Evolutionary conservation across 257 asterid genomes (phyloP).

Genomic region (Przewalskia tangutica): DNA sequence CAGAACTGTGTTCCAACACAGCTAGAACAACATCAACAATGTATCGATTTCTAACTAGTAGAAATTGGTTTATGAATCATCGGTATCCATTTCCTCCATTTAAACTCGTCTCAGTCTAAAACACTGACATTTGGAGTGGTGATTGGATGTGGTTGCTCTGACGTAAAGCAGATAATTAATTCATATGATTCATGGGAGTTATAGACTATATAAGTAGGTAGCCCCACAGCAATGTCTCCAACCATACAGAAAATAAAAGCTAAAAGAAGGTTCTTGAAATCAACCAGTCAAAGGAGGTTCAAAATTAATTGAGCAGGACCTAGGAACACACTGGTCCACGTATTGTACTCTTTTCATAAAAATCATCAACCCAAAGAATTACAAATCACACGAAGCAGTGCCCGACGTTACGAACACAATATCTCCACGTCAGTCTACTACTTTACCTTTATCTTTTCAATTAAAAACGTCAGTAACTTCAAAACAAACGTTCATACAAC

Average conservation of each 20-base stretch:
- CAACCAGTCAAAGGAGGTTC: background rate
- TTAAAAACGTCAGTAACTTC: background rate
- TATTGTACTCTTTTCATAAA: background rate
- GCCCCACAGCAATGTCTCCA: background rate
- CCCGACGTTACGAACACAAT: background rate
- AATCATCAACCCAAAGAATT: background rate
- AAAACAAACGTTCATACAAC: background rate
- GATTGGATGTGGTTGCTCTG: background rate
- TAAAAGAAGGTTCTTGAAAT: background rate
- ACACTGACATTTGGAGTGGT: background rate
- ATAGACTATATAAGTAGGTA: background rate
- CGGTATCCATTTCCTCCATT: too few species aligned
- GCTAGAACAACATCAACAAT: too few species aligned
- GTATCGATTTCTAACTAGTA: too few species aligned
- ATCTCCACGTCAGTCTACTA: background rate
- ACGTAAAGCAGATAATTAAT: background rate
- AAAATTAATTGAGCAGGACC: background rate
- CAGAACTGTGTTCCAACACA: background rate
- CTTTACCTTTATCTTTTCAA: background rate
- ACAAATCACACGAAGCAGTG: background rate
- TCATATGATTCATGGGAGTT: background rate
- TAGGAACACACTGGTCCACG: background rate
- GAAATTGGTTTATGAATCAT: too few species aligned
- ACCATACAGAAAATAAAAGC: background rate
- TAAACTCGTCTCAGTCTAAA: too few species aligned